Percentiles rank a stretch among this genome's conserved stretches.
phyloP scores from a whole-genome alignment of 441 rosid genomes.

The Erysimum pusillum region DNA sequence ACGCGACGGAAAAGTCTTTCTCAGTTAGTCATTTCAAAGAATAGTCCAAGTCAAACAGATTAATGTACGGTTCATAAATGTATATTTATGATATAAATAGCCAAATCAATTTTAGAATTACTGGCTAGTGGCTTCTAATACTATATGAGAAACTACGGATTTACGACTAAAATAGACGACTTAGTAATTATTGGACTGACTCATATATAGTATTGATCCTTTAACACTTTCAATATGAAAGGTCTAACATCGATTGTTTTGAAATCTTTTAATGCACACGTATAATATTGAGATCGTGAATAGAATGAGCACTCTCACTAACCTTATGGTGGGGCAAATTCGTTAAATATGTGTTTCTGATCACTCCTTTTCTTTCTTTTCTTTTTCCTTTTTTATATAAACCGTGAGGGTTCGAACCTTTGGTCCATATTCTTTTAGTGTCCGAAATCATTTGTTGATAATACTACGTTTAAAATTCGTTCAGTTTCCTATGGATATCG shows the following conservation, averaged over 20 bases:
- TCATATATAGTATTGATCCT: not conserved
- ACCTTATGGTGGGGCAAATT: constrained; percentile 25
- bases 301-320: constrained; percentile 33
- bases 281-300: constrained; percentile 14
- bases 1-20: not conserved
- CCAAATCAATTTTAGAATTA: not conserved
- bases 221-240: not conserved
- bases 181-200: not conserved
- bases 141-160: not conserved
- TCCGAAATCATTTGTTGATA: no score
- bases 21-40: not conserved
- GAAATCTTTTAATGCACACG: not conserved
- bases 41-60: constrained; percentile 3
- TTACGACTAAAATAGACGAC: not conserved
- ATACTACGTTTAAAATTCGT: not conserved
- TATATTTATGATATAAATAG: not conserved
- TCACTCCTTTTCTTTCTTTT: no score
- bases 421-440: no score
- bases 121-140: not conserved
- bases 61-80: not conserved
- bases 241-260: not conserved
- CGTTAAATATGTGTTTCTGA: constrained; percentile 6
- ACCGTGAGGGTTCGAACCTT: no score
- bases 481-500: not conserved
- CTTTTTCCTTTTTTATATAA: no score